Evolutionary conservation across 139 green algal species (phyloP), one percentile per base, ranked within the genome.

Genomic region (Ostreobium quekettii): DNA sequence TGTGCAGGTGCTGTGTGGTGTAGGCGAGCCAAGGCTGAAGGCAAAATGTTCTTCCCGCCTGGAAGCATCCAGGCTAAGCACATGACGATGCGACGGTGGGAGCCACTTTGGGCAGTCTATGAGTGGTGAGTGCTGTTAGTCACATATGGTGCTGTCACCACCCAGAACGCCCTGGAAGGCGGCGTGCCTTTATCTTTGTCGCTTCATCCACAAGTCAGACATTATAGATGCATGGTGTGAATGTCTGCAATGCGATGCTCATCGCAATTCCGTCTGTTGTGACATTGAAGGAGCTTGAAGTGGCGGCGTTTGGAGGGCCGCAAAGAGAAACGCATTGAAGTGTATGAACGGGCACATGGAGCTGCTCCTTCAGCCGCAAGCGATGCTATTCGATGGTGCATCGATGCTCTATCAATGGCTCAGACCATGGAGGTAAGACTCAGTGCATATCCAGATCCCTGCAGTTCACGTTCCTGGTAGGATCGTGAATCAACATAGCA

Each of bases 1-100:
- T n/a, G n/a, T n/a, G 19, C 19, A 26, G 19, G 19, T 66, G 59
- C 59, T 48, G 59, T 22, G 24, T 24, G 59, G 47, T 15, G 30
- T 24, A 7, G 59, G 33, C 5, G 59, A 66, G 59, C 33, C 28
- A 24, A 37, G 46, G 59, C 28, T 66, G 59, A 66, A 57, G 37
- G 64, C 38, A 31, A 35, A 28, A 35, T 53, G 32, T 67, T 32
- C 22, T 71, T 66, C 63, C 58, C 66, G 39, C 42, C 56, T n/a
- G 76, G 72, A 19, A 36, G 67, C 6, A 48, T 82, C 29, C 70
- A 81, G 67, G 71, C 84, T 2, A 32, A 78, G 30, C 67, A 86
- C 64, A 71, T 84, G 24, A 67, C 66, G 26, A 80, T 89, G 15
- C 80, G 85, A 4, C 79, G 85, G 47, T 95, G 82, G 80, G 83